Conservation (phyloP, 176 grass and related monocot genomes). For the Lolium multiflorum region DNA sequence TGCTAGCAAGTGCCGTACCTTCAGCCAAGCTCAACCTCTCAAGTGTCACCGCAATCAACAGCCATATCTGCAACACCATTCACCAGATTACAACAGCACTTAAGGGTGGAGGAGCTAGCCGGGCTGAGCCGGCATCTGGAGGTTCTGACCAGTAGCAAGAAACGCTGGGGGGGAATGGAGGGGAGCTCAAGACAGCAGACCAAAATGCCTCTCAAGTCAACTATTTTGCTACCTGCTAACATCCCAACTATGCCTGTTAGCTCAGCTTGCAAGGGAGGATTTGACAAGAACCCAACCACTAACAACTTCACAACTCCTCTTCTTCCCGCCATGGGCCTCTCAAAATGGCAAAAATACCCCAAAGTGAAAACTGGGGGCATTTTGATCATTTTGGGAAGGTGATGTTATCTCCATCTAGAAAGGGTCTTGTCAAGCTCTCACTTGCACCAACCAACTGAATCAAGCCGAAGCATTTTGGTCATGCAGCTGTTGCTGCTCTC, state of each 20-base stretch:
- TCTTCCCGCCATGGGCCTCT: conserved; percentile 43
- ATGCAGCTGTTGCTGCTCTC: conserved; percentile 32
- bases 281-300: conserved; percentile 70
- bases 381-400: conserved; percentile 83
- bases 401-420: conserved; percentile 36
- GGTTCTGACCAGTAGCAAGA: conserved; percentile 53
- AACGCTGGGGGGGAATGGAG: neutral
- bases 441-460: conserved; percentile 50
- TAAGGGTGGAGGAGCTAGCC: conserved; percentile 41
- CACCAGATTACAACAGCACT: conserved; percentile 82
- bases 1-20: conserved; percentile 81
- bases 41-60: conserved; percentile 90
- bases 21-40: conserved; percentile 93
- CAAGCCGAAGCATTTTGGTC: conserved; percentile 39
- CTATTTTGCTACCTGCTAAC: conserved; percentile 39
- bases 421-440: conserved; percentile 91
- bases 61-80: conserved; percentile 78
- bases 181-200: conserved; percentile 33
- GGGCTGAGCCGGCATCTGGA: conserved; percentile 26
- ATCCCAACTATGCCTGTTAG: conserved; percentile 29
- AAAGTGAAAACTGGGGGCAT: conserved; percentile 51
- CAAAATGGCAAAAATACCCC: conserved; percentile 89
- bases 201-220: conserved; percentile 41
- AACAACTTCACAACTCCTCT: conserved; percentile 33
- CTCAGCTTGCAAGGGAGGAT: conserved; percentile 70